These are phyloP conservation scores for Geum urbanum DNA, from an alignment of 306 rosid species.

Conservation along the genomic window DNA sequence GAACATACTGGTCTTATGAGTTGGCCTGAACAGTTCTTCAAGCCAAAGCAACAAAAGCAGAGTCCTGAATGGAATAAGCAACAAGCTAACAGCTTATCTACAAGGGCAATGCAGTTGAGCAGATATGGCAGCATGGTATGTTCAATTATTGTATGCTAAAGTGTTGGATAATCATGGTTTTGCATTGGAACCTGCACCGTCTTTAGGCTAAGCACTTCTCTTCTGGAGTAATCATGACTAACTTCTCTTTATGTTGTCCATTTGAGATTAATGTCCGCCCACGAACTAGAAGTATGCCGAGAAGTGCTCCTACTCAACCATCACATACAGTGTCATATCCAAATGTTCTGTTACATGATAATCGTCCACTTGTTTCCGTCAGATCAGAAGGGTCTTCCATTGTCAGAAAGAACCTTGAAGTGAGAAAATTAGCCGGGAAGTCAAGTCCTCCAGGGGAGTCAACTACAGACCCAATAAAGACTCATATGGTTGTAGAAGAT, in stretches of 20 bases:
- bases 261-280: slow-evolving; percentile 33
- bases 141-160: slow-evolving; percentile 5
- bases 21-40: slow-evolving; percentile 69
- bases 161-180: neutral
- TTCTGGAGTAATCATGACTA: no score
- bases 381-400: slow-evolving; percentile 63
- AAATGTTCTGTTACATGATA: slow-evolving; percentile 25
- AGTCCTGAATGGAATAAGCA: slow-evolving; percentile 27
- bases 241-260: slow-evolving; percentile 14
- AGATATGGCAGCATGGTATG: slow-evolving; percentile 86
- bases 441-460: slow-evolving; percentile 22
- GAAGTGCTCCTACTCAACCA: slow-evolving; percentile 26
- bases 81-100: slow-evolving; percentile 53
- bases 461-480: slow-evolving; percentile 22
- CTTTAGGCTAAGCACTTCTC: neutral
- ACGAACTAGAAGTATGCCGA: slow-evolving; percentile 35
- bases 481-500: slow-evolving; percentile 25
- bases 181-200: neutral
- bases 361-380: slow-evolving; percentile 43
- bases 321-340: slow-evolving; percentile 56
- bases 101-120: slow-evolving; percentile 81
- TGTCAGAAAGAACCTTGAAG: slow-evolving; percentile 38
- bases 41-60: slow-evolving; percentile 33
- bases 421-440: slow-evolving; percentile 26
- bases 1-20: no score